phyloP scores from a whole-genome alignment of 2,329 filamentous ascomycete genomes.

The Sarocladium kiliense region DNA sequence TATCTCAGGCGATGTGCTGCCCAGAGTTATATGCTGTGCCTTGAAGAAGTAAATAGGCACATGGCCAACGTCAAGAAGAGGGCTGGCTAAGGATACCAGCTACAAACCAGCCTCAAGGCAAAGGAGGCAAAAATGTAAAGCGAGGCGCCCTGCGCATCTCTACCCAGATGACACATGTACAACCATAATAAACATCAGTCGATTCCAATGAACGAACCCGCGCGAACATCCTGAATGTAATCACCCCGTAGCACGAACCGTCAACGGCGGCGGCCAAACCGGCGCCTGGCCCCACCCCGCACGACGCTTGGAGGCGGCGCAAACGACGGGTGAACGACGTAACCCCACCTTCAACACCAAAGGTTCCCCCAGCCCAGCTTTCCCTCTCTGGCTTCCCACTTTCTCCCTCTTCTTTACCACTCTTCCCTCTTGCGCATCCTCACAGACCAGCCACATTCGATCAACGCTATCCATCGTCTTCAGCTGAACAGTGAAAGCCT shows the following conservation, averaged over 20 bases:
- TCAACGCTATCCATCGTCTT: background rate
- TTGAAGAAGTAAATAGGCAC: no score
- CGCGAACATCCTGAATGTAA: background rate
- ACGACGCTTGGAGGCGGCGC: constrained; percentile 1
- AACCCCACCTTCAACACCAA: constrained; percentile 10
- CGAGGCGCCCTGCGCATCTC: background rate
- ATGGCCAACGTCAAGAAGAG: no score
- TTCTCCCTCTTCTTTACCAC: background rate
- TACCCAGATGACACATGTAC: background rate
- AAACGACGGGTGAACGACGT: background rate
- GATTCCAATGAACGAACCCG: background rate
- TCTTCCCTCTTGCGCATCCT: background rate
- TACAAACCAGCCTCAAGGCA: background rate
- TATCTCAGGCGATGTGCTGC: no score
- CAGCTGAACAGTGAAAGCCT: no score
- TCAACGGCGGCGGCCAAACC: background rate
- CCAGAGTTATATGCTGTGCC: no score
- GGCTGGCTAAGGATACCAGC: no score
- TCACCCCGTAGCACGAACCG: background rate
- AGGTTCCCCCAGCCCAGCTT: background rate
- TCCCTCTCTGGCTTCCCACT: background rate
- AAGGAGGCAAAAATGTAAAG: no score
- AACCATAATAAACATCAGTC: background rate
- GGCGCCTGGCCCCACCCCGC: background rate
- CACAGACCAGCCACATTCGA: background rate